phyloP scores from a whole-genome alignment of 139 green algal genomes.

The Chlamydomonas sp. region DNA sequence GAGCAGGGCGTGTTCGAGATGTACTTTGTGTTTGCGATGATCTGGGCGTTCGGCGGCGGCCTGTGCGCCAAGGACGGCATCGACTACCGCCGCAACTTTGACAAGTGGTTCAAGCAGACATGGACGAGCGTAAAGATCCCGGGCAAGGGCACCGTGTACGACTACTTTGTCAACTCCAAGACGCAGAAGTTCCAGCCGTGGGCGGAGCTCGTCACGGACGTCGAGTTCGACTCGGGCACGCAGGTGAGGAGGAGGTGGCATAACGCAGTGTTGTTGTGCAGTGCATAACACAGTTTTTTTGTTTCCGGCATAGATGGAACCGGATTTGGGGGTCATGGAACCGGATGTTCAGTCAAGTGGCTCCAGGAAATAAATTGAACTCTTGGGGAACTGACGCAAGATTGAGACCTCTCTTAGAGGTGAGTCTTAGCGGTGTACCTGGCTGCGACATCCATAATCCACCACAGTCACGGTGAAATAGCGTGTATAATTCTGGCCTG shows the following conservation, averaged over 20 bases:
- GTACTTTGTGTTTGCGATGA: constrained; percentile 78
- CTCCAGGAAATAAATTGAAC: too few species aligned
- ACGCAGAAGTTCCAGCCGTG: constrained; percentile 77
- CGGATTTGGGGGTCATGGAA: too few species aligned
- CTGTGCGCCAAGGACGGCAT: constrained; percentile 84
- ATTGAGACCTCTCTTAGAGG: too few species aligned
- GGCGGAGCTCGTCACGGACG: constrained; percentile 71
- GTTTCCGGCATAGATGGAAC: too few species aligned
- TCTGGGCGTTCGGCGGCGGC: constrained; percentile 77
- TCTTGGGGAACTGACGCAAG: too few species aligned
- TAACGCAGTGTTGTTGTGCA: not conserved
- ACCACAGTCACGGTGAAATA: too few species aligned
- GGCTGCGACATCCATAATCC: too few species aligned
- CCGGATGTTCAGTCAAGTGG: too few species aligned
- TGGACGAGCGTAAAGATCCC: constrained; percentile 79
- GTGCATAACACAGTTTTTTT: not conserved
- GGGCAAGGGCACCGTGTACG: constrained; percentile 70
- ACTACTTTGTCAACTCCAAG: constrained; percentile 85
- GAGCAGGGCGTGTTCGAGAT: constrained; percentile 68
- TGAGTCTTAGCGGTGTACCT: too few species aligned
- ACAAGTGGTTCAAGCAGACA: constrained; percentile 86
- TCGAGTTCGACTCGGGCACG: constrained; percentile 62
- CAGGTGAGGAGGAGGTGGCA: constrained; percentile 49
- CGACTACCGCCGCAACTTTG: constrained; percentile 80
- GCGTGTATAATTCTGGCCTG: too few species aligned